phyloP scores from a whole-genome alignment of 2,329 filamentous ascomycete genomes.

The Arachnomyces sp. region DNA sequence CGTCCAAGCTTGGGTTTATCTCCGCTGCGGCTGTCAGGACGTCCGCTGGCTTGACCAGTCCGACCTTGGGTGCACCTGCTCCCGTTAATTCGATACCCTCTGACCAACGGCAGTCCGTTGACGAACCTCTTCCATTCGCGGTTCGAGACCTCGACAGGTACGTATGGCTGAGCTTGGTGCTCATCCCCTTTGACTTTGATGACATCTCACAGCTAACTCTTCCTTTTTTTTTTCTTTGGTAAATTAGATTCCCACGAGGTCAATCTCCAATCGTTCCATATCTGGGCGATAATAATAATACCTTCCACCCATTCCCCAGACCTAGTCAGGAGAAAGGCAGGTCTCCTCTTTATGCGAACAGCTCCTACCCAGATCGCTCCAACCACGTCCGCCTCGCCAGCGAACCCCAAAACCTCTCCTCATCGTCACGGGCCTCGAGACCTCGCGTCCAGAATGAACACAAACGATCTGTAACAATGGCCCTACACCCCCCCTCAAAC shows the following conservation, averaged over 20 bases:
- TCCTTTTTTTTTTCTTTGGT: conserved; percentile 14
- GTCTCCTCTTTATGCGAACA: conserved; percentile 28
- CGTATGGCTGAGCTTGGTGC: conserved; percentile 14
- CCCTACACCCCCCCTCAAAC: conserved; percentile 33
- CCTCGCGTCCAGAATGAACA: conserved; percentile 24
- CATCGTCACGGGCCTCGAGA: conserved; percentile 66
- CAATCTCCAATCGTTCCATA: conserved; percentile 25
- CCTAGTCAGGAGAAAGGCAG: conserved; percentile 23
- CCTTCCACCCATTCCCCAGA: no score
- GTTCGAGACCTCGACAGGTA: conserved; percentile 35
- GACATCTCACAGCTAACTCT: conserved; percentile 14
- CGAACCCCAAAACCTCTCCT: conserved; percentile 48
- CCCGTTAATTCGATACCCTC: conserved; percentile 6
- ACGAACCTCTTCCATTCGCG: conserved; percentile 20
- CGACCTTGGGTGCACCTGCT: no score
- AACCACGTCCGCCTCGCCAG: conserved; percentile 35
- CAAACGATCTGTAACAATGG: conserved; percentile 35
- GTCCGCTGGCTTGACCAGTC: no score
- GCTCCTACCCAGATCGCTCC: conserved; percentile 17
- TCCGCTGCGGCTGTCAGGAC: conserved; percentile 23
- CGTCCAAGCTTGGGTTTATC: conserved; percentile 21
- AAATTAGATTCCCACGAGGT: conserved; percentile 33
- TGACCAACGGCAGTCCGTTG: conserved; percentile 2
- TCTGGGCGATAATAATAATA: conserved; percentile 24
- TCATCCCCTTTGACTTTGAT: conserved; percentile 6